Conservation (phyloP, 2,329 filamentous ascomycete genomes). For the Emergomyces orientalis region DNA sequence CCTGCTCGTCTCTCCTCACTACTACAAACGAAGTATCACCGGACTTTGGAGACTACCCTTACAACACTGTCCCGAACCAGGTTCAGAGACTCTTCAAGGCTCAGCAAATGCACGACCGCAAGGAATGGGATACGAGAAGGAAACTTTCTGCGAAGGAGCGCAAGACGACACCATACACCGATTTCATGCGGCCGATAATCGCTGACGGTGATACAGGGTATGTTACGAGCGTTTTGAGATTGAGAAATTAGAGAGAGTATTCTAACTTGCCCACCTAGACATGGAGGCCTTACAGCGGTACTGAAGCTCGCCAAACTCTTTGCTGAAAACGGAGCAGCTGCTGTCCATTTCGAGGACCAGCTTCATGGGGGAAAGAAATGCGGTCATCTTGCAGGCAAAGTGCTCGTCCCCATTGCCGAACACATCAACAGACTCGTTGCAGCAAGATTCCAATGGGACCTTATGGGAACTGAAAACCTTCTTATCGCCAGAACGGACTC, state of each 20-base stretch:
- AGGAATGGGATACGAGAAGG: slow-evolving; percentile 79
- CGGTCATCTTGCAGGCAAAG: slow-evolving; percentile 91
- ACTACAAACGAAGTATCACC: slow-evolving; percentile 94
- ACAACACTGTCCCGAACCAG: slow-evolving; percentile 97
- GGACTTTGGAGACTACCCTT: slow-evolving; percentile 97
- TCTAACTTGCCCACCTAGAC: slow-evolving; percentile 39
- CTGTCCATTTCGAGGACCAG: slow-evolving; percentile 96
- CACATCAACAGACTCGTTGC: slow-evolving; percentile 93
- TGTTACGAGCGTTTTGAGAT: slow-evolving; percentile 8
- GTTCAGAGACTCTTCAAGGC: slow-evolving; percentile 94
- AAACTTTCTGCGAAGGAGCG: slow-evolving; percentile 68
- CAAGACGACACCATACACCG: slow-evolving; percentile 67
- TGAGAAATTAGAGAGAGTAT: background rate
- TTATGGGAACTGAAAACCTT: slow-evolving; percentile 93
- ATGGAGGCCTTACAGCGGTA: slow-evolving; percentile 85
- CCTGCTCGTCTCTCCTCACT: slow-evolving; percentile 86
- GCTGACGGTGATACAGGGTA: slow-evolving; percentile 88
- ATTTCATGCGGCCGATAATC: slow-evolving; percentile 90
- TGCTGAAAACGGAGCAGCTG: slow-evolving; percentile 91
- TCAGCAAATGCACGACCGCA: slow-evolving; percentile 92
- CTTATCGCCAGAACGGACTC: slow-evolving; percentile 93
- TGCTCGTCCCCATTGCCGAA: slow-evolving; percentile 84
- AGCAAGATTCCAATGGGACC: slow-evolving; percentile 92
- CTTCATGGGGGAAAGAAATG: slow-evolving; percentile 98
- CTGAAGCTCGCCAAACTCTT: slow-evolving; percentile 96